Evolutionary conservation across 2,329 filamentous ascomycete genomes (phyloP).

Genomic region (Neopestalotiopsis sp.): DNA sequence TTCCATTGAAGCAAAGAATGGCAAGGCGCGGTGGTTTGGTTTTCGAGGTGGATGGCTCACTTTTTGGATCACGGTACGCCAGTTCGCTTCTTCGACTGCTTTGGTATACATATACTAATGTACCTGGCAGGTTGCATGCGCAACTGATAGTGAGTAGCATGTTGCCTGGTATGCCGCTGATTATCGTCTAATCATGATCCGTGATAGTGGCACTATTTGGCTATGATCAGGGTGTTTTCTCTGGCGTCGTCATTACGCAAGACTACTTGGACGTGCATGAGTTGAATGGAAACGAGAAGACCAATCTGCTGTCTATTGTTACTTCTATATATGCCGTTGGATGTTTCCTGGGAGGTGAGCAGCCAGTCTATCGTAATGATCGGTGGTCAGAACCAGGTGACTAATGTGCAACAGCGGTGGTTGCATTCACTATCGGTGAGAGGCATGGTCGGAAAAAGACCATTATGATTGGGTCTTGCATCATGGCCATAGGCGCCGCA

Average conservation of each 20-base stretch:
- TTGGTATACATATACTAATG: not conserved
- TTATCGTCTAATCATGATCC: not conserved
- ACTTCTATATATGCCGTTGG: conserved; percentile 9
- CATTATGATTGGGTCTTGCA: conserved; percentile 26
- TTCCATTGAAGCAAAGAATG: not conserved
- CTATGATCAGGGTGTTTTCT: conserved; percentile 33
- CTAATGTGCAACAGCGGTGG: not conserved
- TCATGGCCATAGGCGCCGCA: conserved; percentile 25
- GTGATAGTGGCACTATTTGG: not conserved
- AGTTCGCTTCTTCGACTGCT: not conserved
- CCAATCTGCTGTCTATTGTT: conserved; percentile 28
- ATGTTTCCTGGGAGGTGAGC: conserved; percentile 27
- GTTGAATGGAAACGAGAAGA: conserved; percentile 21
- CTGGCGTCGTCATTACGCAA: conserved; percentile 32
- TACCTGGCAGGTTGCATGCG: not conserved
- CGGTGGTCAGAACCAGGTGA: not conserved
- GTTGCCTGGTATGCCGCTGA: not conserved
- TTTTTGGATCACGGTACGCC: conserved; percentile 11
- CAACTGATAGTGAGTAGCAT: not conserved
- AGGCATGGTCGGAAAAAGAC: conserved; percentile 25
- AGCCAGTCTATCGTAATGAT: conserved; percentile 16
- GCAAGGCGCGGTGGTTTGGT: not conserved
- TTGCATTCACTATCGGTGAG: conserved; percentile 21
- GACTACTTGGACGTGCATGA: conserved; percentile 30
- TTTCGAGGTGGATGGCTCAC: conserved; percentile 7